phyloP scores from a whole-genome alignment of 306 rosid genomes.

The Mucuna pruriens region DNA sequence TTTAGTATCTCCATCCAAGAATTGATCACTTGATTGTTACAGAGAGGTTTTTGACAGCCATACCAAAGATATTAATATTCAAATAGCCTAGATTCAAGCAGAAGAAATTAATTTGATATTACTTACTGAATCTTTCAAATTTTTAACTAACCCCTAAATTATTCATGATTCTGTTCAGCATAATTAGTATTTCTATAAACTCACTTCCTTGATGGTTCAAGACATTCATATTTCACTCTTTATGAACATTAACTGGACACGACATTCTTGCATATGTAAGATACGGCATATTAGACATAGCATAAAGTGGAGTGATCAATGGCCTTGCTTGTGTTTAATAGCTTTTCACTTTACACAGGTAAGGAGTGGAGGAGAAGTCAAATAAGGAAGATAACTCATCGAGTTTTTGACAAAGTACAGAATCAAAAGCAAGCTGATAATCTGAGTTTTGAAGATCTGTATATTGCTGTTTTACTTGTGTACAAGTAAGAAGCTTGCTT shows the following conservation, averaged over 20 bases:
- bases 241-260: not conserved
- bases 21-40: not conserved
- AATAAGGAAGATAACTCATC: conserved; percentile 67
- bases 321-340: conserved; percentile 16
- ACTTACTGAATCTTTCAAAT: not conserved
- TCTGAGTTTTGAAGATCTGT: conserved; percentile 76
- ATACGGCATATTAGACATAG: not conserved
- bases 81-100: not conserved
- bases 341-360: conserved; percentile 52
- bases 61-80: not conserved
- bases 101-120: not conserved
- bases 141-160: not conserved
- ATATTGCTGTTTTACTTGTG: conserved; percentile 82
- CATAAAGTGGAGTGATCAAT: not conserved
- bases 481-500: conserved; percentile 69
- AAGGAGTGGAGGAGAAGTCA: conserved; percentile 66
- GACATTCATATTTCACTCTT: conserved; percentile 6
- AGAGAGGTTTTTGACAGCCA: not conserved
- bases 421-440: conserved; percentile 41
- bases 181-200: not conserved
- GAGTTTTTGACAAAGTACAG: conserved; percentile 51
- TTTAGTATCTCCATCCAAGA: not conserved
- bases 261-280: not conserved
- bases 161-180: conserved; percentile 11
- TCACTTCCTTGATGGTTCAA: not conserved